These are phyloP conservation scores for Powellomyces hirtus DNA, from an alignment of 192 early-diverging fungal genomes.

Conservation along the genomic window DNA sequence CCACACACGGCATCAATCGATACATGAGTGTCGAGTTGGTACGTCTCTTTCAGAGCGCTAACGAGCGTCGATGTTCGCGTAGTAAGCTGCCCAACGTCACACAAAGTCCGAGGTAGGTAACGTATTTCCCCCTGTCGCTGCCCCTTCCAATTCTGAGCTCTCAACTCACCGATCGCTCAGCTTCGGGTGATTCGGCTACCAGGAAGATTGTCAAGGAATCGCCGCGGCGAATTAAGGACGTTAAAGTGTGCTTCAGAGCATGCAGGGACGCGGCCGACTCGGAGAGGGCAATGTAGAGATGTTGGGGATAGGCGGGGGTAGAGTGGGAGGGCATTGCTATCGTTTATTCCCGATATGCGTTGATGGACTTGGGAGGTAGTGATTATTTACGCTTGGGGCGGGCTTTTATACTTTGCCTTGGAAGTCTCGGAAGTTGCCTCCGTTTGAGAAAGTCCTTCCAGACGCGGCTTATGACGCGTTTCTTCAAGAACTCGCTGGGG, in stretches of 20 bases:
- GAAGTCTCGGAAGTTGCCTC: too few relatives aligned
- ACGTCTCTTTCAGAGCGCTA: not conserved
- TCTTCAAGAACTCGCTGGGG: too few relatives aligned
- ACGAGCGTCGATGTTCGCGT: not conserved
- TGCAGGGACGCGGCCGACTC: not conserved
- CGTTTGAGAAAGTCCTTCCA: too few relatives aligned
- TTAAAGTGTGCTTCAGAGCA: not conserved
- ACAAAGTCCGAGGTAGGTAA: not conserved
- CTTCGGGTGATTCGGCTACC: not conserved
- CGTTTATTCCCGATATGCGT: too few relatives aligned
- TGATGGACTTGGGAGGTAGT: too few relatives aligned
- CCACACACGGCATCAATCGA: not conserved
- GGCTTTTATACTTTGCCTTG: too few relatives aligned
- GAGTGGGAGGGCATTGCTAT: too few relatives aligned
- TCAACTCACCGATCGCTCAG: not conserved
- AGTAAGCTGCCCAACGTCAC: not conserved
- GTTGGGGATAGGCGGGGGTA: too few relatives aligned
- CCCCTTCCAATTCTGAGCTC: not conserved
- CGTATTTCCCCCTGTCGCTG: not conserved
- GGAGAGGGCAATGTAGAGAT: not conserved
- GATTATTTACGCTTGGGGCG: too few relatives aligned
- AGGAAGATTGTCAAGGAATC: not conserved
- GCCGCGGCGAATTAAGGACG: not conserved
- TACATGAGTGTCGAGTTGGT: not conserved
- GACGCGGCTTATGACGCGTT: too few relatives aligned